Conservation (phyloP, 192 early-diverging fungal genomes). For the Nowakowskiella sp. region DNA sequence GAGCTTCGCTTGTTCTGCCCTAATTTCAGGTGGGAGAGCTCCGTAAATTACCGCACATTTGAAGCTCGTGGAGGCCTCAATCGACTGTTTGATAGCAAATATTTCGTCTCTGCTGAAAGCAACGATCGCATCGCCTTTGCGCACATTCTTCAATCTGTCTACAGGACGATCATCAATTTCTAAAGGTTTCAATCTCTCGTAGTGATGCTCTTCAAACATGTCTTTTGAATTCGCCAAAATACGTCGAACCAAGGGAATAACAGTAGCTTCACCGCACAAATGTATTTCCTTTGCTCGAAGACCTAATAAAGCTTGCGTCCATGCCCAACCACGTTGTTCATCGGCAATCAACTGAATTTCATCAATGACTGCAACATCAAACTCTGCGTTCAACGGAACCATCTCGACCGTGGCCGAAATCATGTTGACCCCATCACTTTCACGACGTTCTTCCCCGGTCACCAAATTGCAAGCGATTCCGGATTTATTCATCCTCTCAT, state of each 20-base stretch:
- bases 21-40: constrained; percentile 84
- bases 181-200: constrained; percentile 68
- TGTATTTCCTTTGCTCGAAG: constrained; percentile 79
- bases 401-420: constrained; percentile 86
- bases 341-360: constrained; percentile 97
- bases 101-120: constrained; percentile 77
- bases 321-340: constrained; percentile 83
- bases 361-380: constrained; percentile 87
- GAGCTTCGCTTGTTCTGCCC: constrained; percentile 74
- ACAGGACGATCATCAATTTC: constrained; percentile 49
- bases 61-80: constrained; percentile 66
- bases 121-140: constrained; percentile 80
- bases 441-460: constrained; percentile 83
- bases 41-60: constrained; percentile 90
- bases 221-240: constrained; percentile 69
- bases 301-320: constrained; percentile 79
- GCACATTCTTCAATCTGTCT: constrained; percentile 46
- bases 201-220: constrained; percentile 58
- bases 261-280: constrained; percentile 87
- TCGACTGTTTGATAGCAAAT: constrained; percentile 65
- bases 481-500: constrained; percentile 65
- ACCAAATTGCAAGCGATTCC: constrained; percentile 75
- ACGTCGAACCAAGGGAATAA: constrained; percentile 66
- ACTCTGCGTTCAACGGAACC: constrained; percentile 35
- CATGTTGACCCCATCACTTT: constrained; percentile 42